Evolutionary conservation across 1,284 basidiomycete genomes (phyloP).

Genomic region (Mycena sp.): DNA sequence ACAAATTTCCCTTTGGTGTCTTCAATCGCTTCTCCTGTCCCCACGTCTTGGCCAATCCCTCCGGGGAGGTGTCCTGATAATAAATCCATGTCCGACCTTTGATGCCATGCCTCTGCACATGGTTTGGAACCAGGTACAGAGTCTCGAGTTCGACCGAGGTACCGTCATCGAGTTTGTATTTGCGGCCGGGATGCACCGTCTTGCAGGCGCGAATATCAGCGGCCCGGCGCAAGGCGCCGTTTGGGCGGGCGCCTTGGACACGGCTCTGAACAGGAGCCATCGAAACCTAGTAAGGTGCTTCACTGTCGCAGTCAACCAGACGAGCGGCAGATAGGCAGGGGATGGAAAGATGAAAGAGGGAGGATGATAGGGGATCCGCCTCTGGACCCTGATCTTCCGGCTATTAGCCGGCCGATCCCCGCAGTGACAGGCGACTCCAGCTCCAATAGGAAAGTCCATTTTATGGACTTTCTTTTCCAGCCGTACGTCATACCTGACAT

Average conservation of each 20-base stretch:
- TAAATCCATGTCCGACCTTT: slow-evolving; percentile 1
- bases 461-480: too few species aligned
- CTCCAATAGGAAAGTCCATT: too few species aligned
- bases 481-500: too few species aligned
- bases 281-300: background rate
- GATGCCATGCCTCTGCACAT: background rate
- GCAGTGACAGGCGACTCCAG: too few species aligned
- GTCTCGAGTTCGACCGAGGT: background rate
- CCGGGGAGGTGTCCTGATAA: background rate
- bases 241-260: background rate
- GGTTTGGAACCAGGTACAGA: slow-evolving; percentile 1
- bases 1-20: background rate
- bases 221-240: background rate
- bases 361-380: too few species aligned
- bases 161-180: background rate
- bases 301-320: background rate
- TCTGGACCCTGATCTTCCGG: too few species aligned
- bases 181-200: too few species aligned
- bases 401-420: too few species aligned
- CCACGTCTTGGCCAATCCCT: background rate
- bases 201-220: too few species aligned
- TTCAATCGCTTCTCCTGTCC: background rate
- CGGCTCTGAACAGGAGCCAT: too few species aligned
- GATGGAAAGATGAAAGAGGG: too few species aligned
- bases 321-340: too few species aligned